These are phyloP conservation scores for Kwoniella bestiolae DNA, from an alignment of 768 basidiomycete genomes.

Conservation along the genomic window DNA sequence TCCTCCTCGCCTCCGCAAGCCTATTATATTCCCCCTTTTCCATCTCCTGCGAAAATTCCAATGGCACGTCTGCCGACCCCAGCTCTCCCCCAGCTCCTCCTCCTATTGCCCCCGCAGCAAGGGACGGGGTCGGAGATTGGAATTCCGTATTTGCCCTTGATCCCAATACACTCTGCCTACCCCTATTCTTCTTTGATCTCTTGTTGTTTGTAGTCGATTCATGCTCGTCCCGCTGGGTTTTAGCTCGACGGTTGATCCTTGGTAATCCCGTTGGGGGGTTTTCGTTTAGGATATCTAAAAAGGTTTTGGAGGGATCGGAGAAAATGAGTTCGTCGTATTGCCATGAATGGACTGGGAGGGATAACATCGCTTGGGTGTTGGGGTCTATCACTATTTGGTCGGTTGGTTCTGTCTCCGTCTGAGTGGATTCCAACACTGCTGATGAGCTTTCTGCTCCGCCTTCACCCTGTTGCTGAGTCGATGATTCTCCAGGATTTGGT, in stretches of 20 bases:
- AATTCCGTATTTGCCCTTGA: conserved; percentile 66
- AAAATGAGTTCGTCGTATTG: conserved; percentile 99
- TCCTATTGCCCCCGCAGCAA: not conserved
- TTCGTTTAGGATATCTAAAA: conserved; percentile 77
- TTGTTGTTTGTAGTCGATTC: conserved; percentile 4
- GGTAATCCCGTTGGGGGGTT: conserved; percentile 84
- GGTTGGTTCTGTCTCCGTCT: not conserved
- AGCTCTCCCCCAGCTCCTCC: conserved; percentile 33
- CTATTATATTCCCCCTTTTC: conserved; percentile 82
- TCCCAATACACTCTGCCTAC: conserved; percentile 58
- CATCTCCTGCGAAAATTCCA: conserved; percentile 84
- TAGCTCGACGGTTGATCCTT: conserved; percentile 35
- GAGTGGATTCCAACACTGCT: not conserved
- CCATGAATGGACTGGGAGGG: conserved; percentile 79
- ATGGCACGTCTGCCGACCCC: conserved; percentile 64
- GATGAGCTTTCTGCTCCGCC: not conserved
- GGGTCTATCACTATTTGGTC: not conserved
- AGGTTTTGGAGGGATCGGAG: conserved; percentile 84
- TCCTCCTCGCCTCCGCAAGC: conserved; percentile 74
- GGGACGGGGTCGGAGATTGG: conserved; percentile 29
- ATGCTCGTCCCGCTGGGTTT: conserved; percentile 49
- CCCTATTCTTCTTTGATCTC: conserved; percentile 60
- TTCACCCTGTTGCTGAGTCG: not conserved
- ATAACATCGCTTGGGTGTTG: conserved; percentile 27
- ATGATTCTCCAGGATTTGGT: not conserved